These are phyloP conservation scores for Thermoascus crustaceus DNA, from an alignment of 2,329 filamentous ascomycete genomes.

Conservation along the genomic window DNA sequence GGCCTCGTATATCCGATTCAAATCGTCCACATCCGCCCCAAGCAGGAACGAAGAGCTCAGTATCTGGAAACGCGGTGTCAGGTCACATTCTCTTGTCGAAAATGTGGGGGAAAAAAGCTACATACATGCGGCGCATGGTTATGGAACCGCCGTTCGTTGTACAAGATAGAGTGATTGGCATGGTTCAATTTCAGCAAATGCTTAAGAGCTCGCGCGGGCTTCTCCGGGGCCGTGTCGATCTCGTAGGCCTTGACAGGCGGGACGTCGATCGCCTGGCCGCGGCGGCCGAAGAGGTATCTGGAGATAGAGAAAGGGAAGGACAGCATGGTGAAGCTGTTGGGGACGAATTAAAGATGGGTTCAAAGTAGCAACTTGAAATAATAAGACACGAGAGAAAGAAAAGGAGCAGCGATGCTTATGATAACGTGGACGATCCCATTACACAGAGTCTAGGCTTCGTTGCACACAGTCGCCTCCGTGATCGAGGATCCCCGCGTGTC, in stretches of 20 bases:
- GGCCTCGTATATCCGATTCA: conserved; percentile 73
- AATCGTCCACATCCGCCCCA: conserved; percentile 62
- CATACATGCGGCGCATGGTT: conserved; percentile 73
- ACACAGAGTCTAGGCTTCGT: no score
- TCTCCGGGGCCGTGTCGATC: conserved; percentile 72
- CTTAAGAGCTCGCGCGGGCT: conserved; percentile 73
- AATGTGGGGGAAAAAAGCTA: conserved; percentile 2
- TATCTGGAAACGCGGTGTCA: conserved; percentile 39
- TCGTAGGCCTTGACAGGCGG: conserved; percentile 65
- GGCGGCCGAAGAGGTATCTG: neutral
- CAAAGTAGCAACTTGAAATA: no score
- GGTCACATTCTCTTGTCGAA: neutral
- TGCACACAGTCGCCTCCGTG: no score
- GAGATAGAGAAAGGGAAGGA: neutral
- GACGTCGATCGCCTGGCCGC: conserved; percentile 36
- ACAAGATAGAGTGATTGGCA: conserved; percentile 76
- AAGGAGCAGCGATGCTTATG: no score
- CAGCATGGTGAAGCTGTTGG: conserved; percentile 4
- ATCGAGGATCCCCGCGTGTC: no score
- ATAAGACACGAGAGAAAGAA: no score
- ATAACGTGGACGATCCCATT: no score
- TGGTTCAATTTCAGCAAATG: conserved; percentile 89
- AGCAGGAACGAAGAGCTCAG: conserved; percentile 80
- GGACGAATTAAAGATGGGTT: neutral
- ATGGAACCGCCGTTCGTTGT: conserved; percentile 64